Conservation (phyloP, 1,284 basidiomycete species). For the Chondrostereum purpureum region DNA sequence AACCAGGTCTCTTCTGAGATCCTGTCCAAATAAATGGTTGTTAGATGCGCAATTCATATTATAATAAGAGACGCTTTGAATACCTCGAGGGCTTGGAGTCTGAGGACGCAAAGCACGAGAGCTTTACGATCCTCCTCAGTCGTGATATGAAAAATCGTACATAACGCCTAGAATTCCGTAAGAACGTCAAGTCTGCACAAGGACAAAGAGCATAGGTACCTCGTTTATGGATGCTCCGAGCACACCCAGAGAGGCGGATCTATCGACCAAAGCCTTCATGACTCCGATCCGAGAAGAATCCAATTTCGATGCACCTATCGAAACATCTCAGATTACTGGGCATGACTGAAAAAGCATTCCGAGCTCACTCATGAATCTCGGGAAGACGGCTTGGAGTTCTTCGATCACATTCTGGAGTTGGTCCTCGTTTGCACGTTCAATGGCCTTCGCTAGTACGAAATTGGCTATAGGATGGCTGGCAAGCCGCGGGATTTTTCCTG, state of each 20-base stretch:
- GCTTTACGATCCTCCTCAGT: slow-evolving; percentile 36
- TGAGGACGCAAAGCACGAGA: slow-evolving; percentile 62
- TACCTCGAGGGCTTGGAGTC: slow-evolving; percentile 55
- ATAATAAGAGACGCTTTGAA: slow-evolving; percentile 7
- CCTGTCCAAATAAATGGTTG: slow-evolving; percentile 16
- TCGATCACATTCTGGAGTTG: slow-evolving; percentile 41
- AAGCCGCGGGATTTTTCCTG: slow-evolving; percentile 62
- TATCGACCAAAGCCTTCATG: slow-evolving; percentile 66
- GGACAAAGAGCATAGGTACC: slow-evolving; percentile 30
- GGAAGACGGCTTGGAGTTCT: slow-evolving; percentile 53
- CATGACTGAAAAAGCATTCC: too few relatives aligned
- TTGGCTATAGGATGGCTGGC: slow-evolving; percentile 86
- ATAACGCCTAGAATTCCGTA: slow-evolving; percentile 41
- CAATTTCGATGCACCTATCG: slow-evolving; percentile 36
- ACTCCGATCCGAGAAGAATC: slow-evolving; percentile 41
- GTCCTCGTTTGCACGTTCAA: slow-evolving; percentile 50
- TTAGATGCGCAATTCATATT: slow-evolving; percentile 11
- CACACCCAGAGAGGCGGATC: slow-evolving; percentile 42
- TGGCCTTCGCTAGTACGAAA: slow-evolving; percentile 79
- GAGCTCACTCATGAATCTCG: slow-evolving; percentile 39
- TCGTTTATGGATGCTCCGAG: slow-evolving; percentile 38
- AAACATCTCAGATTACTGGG: too few relatives aligned
- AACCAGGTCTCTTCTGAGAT: too few relatives aligned
- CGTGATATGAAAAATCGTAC: slow-evolving; percentile 52
- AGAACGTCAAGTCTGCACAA: slow-evolving; percentile 7